Conservation (phyloP, 805 yeast genomes). For the Wickerhamiella sergipiensis region DNA sequence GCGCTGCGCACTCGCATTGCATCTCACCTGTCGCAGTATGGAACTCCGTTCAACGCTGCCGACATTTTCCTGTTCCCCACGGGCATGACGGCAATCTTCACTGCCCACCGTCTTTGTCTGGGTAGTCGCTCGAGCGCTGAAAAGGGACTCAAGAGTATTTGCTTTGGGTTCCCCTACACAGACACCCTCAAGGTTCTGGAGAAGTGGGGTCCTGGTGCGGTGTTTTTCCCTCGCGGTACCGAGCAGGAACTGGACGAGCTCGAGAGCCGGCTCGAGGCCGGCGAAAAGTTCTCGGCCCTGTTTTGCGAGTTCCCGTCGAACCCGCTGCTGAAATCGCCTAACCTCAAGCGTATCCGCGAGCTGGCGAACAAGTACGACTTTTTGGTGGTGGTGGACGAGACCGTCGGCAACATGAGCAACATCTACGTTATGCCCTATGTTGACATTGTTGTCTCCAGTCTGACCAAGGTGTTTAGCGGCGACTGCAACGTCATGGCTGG, state of each 20-base stretch:
- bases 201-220: constrained; percentile 87
- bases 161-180: constrained; percentile 93
- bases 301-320: constrained; percentile 93
- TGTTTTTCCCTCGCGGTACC: constrained; percentile 65
- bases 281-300: constrained; percentile 53
- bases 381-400: constrained; percentile 81
- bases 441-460: constrained; percentile 76
- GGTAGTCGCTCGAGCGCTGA: constrained; percentile 14
- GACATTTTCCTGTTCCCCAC: constrained; percentile 78
- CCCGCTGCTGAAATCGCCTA: constrained; percentile 80
- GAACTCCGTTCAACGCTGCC: constrained; percentile 17
- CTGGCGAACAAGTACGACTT: constrained; percentile 61
- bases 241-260: constrained; percentile 55
- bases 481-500: constrained; percentile 96
- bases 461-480: constrained; percentile 87
- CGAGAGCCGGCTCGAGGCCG: constrained; percentile 45
- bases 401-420: constrained; percentile 83
- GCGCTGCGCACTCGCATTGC: constrained; percentile 59
- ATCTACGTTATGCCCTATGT: constrained; percentile 66
- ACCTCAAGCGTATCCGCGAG: constrained; percentile 47
- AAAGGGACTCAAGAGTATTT: constrained; percentile 46
- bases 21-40: constrained; percentile 23
- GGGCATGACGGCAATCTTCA: constrained; percentile 87
- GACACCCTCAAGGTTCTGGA: constrained; percentile 76
- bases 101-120: constrained; percentile 43